Conservation (phyloP, 1,284 basidiomycete genomes). For the Ustilago loliicola region DNA sequence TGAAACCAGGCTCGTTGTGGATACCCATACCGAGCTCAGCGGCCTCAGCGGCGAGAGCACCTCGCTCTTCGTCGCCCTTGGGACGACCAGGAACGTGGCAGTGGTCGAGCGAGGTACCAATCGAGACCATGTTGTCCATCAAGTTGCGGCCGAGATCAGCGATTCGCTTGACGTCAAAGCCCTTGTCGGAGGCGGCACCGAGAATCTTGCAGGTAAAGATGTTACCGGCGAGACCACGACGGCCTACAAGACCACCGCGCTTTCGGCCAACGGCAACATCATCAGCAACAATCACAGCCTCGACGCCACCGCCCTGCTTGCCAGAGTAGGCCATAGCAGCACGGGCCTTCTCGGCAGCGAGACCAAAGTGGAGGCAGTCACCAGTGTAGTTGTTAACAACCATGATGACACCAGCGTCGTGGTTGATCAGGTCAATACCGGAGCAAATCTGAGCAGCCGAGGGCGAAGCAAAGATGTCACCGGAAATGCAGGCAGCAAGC, state of each 20-base stretch:
- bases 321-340: conserved; percentile 61
- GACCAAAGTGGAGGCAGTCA: conserved; percentile 73
- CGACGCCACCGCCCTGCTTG: conserved; percentile 71
- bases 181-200: conserved; percentile 66
- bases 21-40: conserved; percentile 76
- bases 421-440: conserved; percentile 72
- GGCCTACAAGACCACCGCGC: conserved; percentile 72
- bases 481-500: conserved; percentile 72
- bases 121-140: conserved; percentile 73
- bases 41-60: conserved; percentile 68
- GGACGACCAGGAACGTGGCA: conserved; percentile 75
- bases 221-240: conserved; percentile 73
- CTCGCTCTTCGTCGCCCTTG: conserved; percentile 63
- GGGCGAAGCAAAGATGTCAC: conserved; percentile 74
- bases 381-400: conserved; percentile 73
- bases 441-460: conserved; percentile 72
- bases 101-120: conserved; percentile 76
- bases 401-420: conserved; percentile 70
- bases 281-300: conserved; percentile 73
- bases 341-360: conserved; percentile 69
- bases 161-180: conserved; percentile 59
- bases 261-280: conserved; percentile 73
- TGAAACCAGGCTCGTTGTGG: conserved; percentile 76
- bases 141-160: conserved; percentile 75
- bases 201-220: conserved; percentile 70